These are phyloP conservation scores for Mucor lusitanicus DNA, from an alignment of 371 early-diverging fungal species.

Conservation along the genomic window DNA sequence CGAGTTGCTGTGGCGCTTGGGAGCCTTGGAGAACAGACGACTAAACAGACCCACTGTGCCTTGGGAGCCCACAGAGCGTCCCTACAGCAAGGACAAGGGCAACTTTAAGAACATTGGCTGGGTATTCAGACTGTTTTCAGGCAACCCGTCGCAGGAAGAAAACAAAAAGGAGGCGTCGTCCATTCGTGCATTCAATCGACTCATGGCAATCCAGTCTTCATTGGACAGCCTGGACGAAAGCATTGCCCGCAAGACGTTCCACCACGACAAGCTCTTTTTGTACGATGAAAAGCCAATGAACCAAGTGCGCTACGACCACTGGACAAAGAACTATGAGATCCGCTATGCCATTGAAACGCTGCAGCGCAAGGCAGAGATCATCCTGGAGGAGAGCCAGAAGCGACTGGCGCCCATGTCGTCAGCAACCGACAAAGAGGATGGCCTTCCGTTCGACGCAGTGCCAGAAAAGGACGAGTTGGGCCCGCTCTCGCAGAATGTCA, in stretches of 20 bases:
- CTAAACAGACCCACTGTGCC: constrained; percentile 64
- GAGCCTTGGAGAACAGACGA: constrained; percentile 58
- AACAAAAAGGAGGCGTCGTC: constrained; percentile 65
- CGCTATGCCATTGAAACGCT: constrained; percentile 39
- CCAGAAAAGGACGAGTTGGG: constrained; percentile 36
- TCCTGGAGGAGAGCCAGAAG: constrained; percentile 33
- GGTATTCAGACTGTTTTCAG: constrained; percentile 71
- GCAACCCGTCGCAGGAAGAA: constrained; percentile 68
- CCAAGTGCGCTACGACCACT: constrained; percentile 56
- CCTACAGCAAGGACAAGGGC: constrained; percentile 56
- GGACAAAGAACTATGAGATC: constrained; percentile 55
- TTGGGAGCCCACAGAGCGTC: constrained; percentile 61
- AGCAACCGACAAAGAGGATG: constrained; percentile 15
- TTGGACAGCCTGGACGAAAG: constrained; percentile 66
- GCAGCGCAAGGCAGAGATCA: constrained; percentile 41
- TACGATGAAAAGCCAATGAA: constrained; percentile 59
- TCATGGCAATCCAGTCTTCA: constrained; percentile 66
- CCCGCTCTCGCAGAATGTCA: constrained; percentile 59
- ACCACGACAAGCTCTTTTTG: constrained; percentile 56
- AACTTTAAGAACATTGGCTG: constrained; percentile 69
- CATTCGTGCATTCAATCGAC: constrained; percentile 66
- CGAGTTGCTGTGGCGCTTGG: constrained; percentile 67
- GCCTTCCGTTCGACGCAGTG: constrained; percentile 19
- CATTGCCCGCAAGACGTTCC: constrained; percentile 60
- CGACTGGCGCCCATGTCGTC: constrained; percentile 25